phyloP scores from a whole-genome alignment of 225 moss, liverwort and hornwort genomes.

The Marchantia polymorpha region DNA sequence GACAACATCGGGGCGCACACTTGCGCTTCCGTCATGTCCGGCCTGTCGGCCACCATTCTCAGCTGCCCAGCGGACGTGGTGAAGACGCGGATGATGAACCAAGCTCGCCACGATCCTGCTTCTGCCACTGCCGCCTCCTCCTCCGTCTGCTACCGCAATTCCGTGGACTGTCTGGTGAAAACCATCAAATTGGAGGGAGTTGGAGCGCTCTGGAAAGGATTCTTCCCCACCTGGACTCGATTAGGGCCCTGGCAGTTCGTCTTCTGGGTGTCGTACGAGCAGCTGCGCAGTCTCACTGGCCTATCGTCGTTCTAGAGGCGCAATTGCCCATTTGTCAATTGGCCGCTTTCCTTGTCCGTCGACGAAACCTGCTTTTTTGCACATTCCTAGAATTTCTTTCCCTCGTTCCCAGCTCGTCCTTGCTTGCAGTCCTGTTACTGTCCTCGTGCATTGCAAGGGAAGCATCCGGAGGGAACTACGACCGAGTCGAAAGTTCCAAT shows the following conservation, averaged over 20 bases:
- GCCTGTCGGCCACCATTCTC: slow-evolving; percentile 72
- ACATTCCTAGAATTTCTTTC: no score
- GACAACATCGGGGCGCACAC: slow-evolving; percentile 83
- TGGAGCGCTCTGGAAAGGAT: slow-evolving; percentile 91
- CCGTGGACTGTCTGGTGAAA: slow-evolving; percentile 67
- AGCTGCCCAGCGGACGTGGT: slow-evolving; percentile 96
- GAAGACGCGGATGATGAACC: slow-evolving; percentile 99
- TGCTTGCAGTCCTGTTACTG: no score
- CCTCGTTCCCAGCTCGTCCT: no score
- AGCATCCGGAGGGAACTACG: no score
- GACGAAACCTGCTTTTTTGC: no score
- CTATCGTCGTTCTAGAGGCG: slow-evolving; percentile 49
- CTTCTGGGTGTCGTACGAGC: slow-evolving; percentile 98
- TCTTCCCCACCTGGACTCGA: slow-evolving; percentile 86
- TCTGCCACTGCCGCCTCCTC: neutral
- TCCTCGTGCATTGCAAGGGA: no score
- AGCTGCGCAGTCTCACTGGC: slow-evolving; percentile 65
- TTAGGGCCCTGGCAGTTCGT: slow-evolving; percentile 98
- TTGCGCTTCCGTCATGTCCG: slow-evolving; percentile 77
- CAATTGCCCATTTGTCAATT: no score
- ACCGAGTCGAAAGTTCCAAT: no score
- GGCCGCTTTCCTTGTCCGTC: no score
- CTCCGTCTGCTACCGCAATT: slow-evolving; percentile 49
- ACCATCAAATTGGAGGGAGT: slow-evolving; percentile 82
- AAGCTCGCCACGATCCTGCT: slow-evolving; percentile 27